Base-by-base conservation (phyloP, 208 protist genomes). In the Acanthamoeba healyi region DNA sequence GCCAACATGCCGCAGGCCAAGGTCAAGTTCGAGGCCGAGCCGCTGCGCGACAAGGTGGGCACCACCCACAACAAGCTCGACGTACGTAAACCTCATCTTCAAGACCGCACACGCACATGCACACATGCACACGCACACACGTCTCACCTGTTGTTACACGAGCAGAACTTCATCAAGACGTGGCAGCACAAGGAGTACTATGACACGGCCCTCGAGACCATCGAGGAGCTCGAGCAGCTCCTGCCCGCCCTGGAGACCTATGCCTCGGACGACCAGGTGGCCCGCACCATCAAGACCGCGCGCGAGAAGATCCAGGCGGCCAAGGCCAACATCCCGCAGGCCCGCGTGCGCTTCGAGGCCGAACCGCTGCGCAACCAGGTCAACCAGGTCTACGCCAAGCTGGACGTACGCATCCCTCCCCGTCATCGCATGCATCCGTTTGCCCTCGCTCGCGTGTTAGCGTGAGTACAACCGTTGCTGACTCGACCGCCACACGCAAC, bases 131-230 rank as follows among this genome's bases (percentile, higher is more conserved):
- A 42, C 5, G 0, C n/a, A 77, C 67, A 65, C 9, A 65, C 58
- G 10, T 34, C 58, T 34, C 58, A 26, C 10, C 4, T 5, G 22
- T 19, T n/a, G 22, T 19, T 26, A 61, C 54, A 61, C 7, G 19
- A 61, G 24, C 54, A 91, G 84, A 91, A 91, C 61, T 91, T 91
- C 51, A 91, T 91, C 84, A 91, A 91, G 61, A 51, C 54, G 32
- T 91, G 84, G 84, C 54, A 63, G 0, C 29, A 91, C 61, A 42
- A 91, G 44, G 84, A 91, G 40, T 91, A 91, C 51, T 91, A 70
- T 14, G 42, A 91, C 51, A 91, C 84, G 9, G 84, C 84, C 15
- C 51, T 91, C 9, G 84, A 91, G 61, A 44, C 84, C 34, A 91
- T 91, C 9, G 84, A 70, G 22, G 84, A 91, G 84, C 84, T 91